Base-by-base conservation (phyloP, 495 filamentous ascomycete species). In the Aspergillus asperescens region DNA sequence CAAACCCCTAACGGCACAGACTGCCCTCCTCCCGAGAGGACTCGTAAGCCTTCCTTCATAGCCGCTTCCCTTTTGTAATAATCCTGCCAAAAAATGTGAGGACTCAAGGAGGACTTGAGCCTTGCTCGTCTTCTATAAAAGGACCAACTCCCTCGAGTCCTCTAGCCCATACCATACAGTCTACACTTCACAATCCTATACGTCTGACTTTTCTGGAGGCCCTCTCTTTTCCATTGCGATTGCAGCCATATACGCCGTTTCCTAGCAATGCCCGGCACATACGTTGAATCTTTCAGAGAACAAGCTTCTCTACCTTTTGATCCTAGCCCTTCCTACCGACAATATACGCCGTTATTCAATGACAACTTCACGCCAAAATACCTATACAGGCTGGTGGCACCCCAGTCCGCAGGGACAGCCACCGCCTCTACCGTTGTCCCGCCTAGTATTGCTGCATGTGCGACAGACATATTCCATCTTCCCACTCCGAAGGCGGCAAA, bases 401-500 rank as follows among this genome's bases (percentile, higher is more conserved):
- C 51, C 24, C 42, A 32, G 18, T 13, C 32, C 13, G 24, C 42
- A 1, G 35, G 34, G 4, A 39, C 23, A 16, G 29, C 34, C 8
- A 31, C 23, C 20, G 9, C 29, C 4, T 39, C 23, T 1, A 23
- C 18, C 10, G 41, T 23, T 13, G n/a, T 24, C 1, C 16, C 51
- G 0, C 32, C 23, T 9, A 35, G 35, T 1, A 9, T 20, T 13
- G 2, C 15, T 10, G 18, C 16, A 19, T 5, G 12, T 15, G 13
- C 32, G 12, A 23, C 42, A 13, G 54, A 57, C 28, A 52, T 57
- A 0, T 57, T 57, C 49, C 3, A 23, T 1, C 43, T 48, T 2
- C 20, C 34, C 13, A 1, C 35, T 13, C 8, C 13, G 1, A 40
- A 48, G 16, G 48, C 42, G 0, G 49, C 42, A 13, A 37, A 4